Evolutionary conservation across 495 filamentous ascomycete species (phyloP).

Genomic region (Diplogelasinospora grovesii): DNA sequence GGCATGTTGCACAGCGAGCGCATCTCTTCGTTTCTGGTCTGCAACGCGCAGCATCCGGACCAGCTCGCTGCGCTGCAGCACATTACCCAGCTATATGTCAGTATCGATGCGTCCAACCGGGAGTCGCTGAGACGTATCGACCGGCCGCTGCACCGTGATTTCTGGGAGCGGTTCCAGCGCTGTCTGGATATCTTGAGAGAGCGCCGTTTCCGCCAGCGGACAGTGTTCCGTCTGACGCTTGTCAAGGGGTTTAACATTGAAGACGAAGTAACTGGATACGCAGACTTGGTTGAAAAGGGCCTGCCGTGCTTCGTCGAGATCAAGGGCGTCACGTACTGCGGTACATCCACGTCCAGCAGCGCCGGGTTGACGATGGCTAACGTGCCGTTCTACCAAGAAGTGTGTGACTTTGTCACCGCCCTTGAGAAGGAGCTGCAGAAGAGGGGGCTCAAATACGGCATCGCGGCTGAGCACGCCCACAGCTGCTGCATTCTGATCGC

Average conservation of each 20-base stretch:
- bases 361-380: slow-evolving; percentile 92
- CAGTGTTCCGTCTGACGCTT: slow-evolving; percentile 89
- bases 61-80: slow-evolving; percentile 73
- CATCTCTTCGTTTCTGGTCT: slow-evolving; percentile 92
- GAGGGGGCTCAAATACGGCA: slow-evolving; percentile 73
- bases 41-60: slow-evolving; percentile 96
- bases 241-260: slow-evolving; percentile 96
- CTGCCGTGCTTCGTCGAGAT: slow-evolving; percentile 88
- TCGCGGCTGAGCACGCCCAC: slow-evolving; percentile 90
- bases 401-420: slow-evolving; percentile 68
- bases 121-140: slow-evolving; percentile 83
- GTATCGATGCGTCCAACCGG: slow-evolving; percentile 88
- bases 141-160: slow-evolving; percentile 87
- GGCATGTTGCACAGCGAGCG: slow-evolving; percentile 72
- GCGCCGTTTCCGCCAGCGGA: slow-evolving; percentile 74
- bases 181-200: slow-evolving; percentile 86
- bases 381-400: slow-evolving; percentile 90
- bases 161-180: slow-evolving; percentile 89
- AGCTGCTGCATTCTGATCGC: slow-evolving; percentile 88
- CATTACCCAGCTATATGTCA: slow-evolving; percentile 93
- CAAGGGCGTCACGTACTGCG: slow-evolving; percentile 96
- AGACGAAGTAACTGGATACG: slow-evolving; percentile 85
- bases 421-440: slow-evolving; percentile 58
- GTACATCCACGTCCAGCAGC: slow-evolving; percentile 69
- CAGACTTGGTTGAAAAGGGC: slow-evolving; percentile 74